These are phyloP conservation scores for Colletotrichum noveboracense DNA, from an alignment of 2,329 filamentous ascomycete genomes.

Conservation along the genomic window DNA sequence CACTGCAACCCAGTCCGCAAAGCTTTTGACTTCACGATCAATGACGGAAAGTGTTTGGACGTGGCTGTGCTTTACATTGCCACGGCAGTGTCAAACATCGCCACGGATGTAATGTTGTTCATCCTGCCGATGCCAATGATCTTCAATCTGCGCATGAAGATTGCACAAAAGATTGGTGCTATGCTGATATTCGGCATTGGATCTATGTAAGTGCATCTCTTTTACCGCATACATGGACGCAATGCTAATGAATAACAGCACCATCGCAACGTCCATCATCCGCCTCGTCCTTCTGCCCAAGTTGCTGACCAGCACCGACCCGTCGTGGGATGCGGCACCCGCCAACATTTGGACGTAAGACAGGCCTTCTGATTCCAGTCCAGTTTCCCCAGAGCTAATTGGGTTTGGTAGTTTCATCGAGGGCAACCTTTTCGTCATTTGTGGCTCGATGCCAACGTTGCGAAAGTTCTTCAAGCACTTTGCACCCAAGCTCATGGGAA, in stretches of 20 bases:
- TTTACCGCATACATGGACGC: rapidly evolving
- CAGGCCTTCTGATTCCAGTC: rapidly evolving
- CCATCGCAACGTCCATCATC: conserved; percentile 9
- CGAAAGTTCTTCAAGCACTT: conserved; percentile 44
- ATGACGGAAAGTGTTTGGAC: conserved; percentile 44
- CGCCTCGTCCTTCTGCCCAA: not conserved
- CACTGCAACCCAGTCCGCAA: conserved; percentile 39
- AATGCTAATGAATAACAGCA: not conserved
- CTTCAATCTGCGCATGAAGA: conserved; percentile 46
- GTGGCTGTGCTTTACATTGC: conserved; percentile 52
- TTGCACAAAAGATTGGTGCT: conserved; percentile 51
- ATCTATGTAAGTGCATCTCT: conserved; percentile 25
- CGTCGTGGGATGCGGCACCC: conserved; percentile 13
- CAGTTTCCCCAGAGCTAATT: not conserved
- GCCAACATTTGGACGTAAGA: conserved; percentile 22
- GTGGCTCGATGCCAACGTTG: conserved; percentile 43
- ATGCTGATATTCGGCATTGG: conserved; percentile 51
- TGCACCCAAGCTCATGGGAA: conserved; percentile 30
- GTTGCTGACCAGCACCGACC: conserved; percentile 1
- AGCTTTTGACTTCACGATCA: conserved; percentile 33
- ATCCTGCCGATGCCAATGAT: conserved; percentile 52
- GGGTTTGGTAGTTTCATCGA: conserved; percentile 33
- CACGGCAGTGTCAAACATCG: conserved; percentile 52
- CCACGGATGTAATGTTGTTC: conserved; percentile 52
- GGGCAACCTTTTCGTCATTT: conserved; percentile 44